Evolutionary conservation across 352 stramenopile genomes (phyloP).

Genomic region (Phytophthora citrophthora): DNA sequence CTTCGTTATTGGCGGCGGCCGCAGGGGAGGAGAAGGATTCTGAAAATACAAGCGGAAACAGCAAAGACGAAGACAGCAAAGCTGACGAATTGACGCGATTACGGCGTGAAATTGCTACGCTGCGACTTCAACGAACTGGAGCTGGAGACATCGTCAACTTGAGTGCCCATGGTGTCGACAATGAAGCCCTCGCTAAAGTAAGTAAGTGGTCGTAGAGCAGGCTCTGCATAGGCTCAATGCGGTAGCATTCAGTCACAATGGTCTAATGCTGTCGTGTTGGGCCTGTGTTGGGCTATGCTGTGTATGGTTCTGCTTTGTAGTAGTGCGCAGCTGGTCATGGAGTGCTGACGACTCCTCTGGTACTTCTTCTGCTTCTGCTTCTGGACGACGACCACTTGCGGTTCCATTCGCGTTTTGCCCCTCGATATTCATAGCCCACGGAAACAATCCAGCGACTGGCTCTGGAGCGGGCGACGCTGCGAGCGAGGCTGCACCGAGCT

Average conservation of each 20-base stretch:
- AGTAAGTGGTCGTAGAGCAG: slow-evolving; percentile 40
- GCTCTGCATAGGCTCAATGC: slow-evolving; percentile 37
- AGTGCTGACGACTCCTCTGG: slow-evolving; percentile 45
- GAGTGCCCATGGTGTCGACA: slow-evolving; percentile 29
- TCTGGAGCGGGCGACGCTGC: slow-evolving; percentile 51
- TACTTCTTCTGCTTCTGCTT: slow-evolving; percentile 42
- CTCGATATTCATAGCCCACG: slow-evolving; percentile 40
- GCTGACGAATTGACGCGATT: slow-evolving; percentile 50
- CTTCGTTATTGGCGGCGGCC: slow-evolving; percentile 27
- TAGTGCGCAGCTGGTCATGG: slow-evolving; percentile 43
- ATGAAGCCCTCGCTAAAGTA: slow-evolving; percentile 45
- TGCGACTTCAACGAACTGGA: slow-evolving; percentile 36
- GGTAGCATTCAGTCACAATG: slow-evolving; percentile 24
- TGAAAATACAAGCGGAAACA: slow-evolving; percentile 19
- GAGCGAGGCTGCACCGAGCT: slow-evolving; percentile 51
- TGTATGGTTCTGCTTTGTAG: slow-evolving; percentile 40
- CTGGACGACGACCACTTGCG: slow-evolving; percentile 36
- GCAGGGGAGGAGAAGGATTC: slow-evolving; percentile 15
- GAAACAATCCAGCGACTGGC: slow-evolving; percentile 63
- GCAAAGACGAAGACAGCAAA: slow-evolving; percentile 36
- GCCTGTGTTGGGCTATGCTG: slow-evolving; percentile 32
- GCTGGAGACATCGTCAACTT: slow-evolving; percentile 11
- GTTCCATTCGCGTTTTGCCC: slow-evolving; percentile 40
- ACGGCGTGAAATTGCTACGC: slow-evolving; percentile 43
- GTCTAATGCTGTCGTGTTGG: slow-evolving; percentile 44